A percentile compares a stretch with the other conserved stretches of the same genome.
phyloP scores from a whole-genome alignment of 2,329 filamentous ascomycete genomes.

The Diatrype stigma region DNA sequence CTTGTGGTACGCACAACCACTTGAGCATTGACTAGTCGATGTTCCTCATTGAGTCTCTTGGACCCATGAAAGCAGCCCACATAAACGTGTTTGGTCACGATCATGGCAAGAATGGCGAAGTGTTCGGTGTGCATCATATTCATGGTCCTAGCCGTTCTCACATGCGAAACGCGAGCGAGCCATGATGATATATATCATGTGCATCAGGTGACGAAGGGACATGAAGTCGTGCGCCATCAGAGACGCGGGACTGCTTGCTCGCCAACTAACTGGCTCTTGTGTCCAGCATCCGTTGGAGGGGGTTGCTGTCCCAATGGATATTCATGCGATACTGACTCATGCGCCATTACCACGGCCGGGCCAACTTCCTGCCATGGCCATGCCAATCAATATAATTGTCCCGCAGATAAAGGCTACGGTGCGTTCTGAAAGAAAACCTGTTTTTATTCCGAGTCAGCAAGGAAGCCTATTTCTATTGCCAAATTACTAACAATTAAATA shows the following conservation, averaged over 20 bases:
- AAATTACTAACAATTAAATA: constrained; percentile 26
- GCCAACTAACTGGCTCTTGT: constrained; percentile 18
- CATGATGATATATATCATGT: constrained; percentile 16
- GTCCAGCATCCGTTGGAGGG: constrained; percentile 27
- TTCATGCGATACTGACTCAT: constrained; percentile 43
- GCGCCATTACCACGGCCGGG: constrained; percentile 41
- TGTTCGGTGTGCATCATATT: constrained; percentile 13
- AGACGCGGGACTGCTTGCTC: constrained; percentile 23
- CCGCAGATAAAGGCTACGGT: constrained; percentile 29
- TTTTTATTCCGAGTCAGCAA: too few species aligned
- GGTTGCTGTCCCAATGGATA: constrained; percentile 47
- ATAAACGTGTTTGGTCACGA: background rate
- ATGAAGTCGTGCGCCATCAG: constrained; percentile 15
- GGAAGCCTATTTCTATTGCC: too few species aligned
- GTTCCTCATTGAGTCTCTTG: background rate
- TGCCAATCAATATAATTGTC: constrained; percentile 38
- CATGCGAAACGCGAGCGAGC: constrained; percentile 4
- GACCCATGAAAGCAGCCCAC: background rate
- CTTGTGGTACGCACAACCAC: background rate
- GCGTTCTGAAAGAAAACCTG: constrained; percentile 6
- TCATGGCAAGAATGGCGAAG: constrained; percentile 15
- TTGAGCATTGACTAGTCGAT: background rate
- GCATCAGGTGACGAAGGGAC: constrained; percentile 21
- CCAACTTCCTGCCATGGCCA: constrained; percentile 33
- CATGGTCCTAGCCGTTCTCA: constrained; percentile 10